phyloP scores from a whole-genome alignment of 305 asterid species.

The Striga hermonthica region DNA sequence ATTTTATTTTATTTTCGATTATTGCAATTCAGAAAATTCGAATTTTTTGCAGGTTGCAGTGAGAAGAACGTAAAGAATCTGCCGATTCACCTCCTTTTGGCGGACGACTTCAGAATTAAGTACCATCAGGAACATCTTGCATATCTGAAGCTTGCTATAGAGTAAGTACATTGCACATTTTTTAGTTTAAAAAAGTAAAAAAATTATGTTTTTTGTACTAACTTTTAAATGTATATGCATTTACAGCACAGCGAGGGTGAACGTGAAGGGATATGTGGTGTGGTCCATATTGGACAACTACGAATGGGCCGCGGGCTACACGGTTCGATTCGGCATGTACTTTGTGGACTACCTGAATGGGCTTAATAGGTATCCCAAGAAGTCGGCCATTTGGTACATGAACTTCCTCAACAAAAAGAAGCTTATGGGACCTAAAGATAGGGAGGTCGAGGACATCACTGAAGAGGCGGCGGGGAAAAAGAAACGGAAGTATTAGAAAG shows the following conservation, averaged over 20 bases:
- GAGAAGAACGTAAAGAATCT: constrained; percentile 26
- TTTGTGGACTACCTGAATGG: constrained; percentile 42
- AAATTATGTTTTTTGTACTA: too few relatives aligned
- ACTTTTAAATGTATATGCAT: too few relatives aligned
- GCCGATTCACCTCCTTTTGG: constrained; percentile 28
- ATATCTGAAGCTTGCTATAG: constrained; percentile 35
- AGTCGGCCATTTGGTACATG: constrained; percentile 29
- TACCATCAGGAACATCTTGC: constrained; percentile 35
- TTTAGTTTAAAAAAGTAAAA: too few relatives aligned
- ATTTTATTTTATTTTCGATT: too few relatives aligned
- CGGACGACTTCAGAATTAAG: constrained; percentile 31
- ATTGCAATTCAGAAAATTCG: too few relatives aligned
- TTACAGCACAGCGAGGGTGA: constrained; percentile 33
- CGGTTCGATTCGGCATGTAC: constrained; percentile 38
- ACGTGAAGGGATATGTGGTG: constrained; percentile 16
- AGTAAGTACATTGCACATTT: constrained; percentile 27
- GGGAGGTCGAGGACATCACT: not conserved
- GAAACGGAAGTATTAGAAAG: too few relatives aligned
- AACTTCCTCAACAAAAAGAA: constrained; percentile 5
- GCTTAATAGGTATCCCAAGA: constrained; percentile 14
- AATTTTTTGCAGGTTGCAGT: constrained; percentile 32
- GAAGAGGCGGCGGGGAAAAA: not conserved
- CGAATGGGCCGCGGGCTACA: constrained; percentile 45
- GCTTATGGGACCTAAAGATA: constrained; percentile 5
- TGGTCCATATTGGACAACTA: constrained; percentile 40